Conservation (phyloP, 2,329 filamentous ascomycete species). For the Cladosporium oxysporum region DNA sequence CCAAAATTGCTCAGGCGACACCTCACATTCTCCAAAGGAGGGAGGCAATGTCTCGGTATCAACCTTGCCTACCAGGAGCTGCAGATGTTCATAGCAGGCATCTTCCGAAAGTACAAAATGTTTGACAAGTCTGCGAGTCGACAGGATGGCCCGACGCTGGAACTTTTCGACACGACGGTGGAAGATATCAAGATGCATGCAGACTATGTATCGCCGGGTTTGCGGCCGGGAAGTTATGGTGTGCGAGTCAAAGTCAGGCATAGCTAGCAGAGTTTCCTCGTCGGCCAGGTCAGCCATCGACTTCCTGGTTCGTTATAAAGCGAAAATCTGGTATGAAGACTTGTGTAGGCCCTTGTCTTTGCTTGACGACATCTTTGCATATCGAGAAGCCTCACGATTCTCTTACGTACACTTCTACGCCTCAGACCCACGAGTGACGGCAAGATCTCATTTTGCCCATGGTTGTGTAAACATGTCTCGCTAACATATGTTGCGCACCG, state of each 20-base stretch:
- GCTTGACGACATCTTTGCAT: no score
- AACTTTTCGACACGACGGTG: background rate
- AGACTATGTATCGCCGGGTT: background rate
- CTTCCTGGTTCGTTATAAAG: background rate
- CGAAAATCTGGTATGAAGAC: background rate
- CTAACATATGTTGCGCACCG: background rate
- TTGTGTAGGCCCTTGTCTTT: background rate
- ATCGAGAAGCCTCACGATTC: no score
- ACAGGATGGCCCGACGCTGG: background rate
- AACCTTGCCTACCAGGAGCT: slow-evolving; percentile 24
- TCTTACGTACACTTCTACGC: no score
- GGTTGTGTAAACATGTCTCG: background rate
- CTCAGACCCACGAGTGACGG: background rate
- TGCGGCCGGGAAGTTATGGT: background rate
- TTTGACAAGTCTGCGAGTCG: background rate
- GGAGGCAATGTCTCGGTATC: slow-evolving; percentile 21
- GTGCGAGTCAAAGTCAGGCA: background rate
- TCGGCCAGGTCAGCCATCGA: background rate
- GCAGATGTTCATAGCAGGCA: slow-evolving; percentile 19
- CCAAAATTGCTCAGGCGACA: slow-evolving; percentile 7
- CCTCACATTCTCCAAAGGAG: slow-evolving; percentile 23
- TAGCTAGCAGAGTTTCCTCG: background rate
- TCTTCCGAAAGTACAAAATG: slow-evolving; percentile 19
- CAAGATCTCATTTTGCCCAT: background rate
- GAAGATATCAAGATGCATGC: background rate